Evolutionary conservation across 2,329 filamentous ascomycete genomes (phyloP).

Genomic region (Falciphora oryzae): DNA sequence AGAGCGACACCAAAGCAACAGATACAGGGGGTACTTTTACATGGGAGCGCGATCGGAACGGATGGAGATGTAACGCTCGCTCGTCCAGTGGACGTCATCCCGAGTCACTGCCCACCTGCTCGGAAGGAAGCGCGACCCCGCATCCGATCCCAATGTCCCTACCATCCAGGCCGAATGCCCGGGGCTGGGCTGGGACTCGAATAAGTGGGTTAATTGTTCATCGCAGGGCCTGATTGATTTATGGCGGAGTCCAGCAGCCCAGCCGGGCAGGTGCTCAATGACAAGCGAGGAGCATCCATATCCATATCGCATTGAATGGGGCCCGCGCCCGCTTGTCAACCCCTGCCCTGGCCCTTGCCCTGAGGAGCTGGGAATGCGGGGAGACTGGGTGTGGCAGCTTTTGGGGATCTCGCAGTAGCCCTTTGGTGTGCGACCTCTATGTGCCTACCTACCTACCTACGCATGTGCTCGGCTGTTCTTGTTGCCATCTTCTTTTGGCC

Average conservation of each 20-base stretch:
- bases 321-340: too few relatives aligned
- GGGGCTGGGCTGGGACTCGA: neutral
- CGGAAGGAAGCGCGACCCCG: neutral
- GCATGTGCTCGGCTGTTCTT: too few relatives aligned
- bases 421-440: too few relatives aligned
- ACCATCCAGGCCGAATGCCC: neutral
- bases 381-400: too few relatives aligned
- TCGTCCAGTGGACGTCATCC: neutral
- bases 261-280: too few relatives aligned
- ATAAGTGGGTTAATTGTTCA: neutral
- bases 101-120: neutral
- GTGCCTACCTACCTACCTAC: too few relatives aligned
- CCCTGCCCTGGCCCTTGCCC: neutral
- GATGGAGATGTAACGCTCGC: neutral
- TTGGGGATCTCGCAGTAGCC: too few relatives aligned
- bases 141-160: neutral
- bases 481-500: too few relatives aligned
- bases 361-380: too few relatives aligned
- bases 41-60: neutral
- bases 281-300: too few relatives aligned
- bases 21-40: neutral
- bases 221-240: neutral
- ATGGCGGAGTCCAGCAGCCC: neutral
- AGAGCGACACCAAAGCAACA: neutral
- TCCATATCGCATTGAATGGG: too few relatives aligned